Evolutionary conservation across 2,329 filamentous ascomycete genomes (phyloP).

Genomic region (Orbilia brochopaga): DNA sequence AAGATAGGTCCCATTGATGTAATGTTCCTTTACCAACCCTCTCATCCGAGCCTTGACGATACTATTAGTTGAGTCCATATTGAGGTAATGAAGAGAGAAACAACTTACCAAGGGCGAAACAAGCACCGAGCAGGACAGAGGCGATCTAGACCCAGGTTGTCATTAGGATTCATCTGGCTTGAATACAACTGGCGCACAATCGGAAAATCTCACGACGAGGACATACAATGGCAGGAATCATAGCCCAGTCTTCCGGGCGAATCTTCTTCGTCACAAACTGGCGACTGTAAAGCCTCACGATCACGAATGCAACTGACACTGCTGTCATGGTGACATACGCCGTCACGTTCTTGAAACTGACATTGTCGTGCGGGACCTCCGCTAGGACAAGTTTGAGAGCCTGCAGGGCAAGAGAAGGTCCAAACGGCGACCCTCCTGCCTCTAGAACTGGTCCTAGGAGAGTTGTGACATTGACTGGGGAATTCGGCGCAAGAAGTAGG

Average conservation of each 20-base stretch:
- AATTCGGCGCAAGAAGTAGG: constrained; percentile 33
- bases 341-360: constrained; percentile 43
- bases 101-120: constrained; percentile 32
- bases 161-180: not conserved
- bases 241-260: constrained; percentile 47
- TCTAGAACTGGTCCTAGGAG: constrained; percentile 30
- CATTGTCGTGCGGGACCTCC: constrained; percentile 44
- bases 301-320: constrained; percentile 40
- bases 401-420: constrained; percentile 30
- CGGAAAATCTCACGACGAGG: not conserved
- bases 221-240: constrained; percentile 47
- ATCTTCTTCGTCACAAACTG: constrained; percentile 49
- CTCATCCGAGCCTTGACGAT: constrained; percentile 35
- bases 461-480: constrained; percentile 33
- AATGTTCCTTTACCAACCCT: constrained; percentile 44
- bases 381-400: constrained; percentile 36
- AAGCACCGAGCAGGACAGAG: constrained; percentile 29
- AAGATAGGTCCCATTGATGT: constrained; percentile 45
- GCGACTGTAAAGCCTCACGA: constrained; percentile 40
- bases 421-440: constrained; percentile 25
- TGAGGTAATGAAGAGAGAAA: not conserved
- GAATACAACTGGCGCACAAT: not conserved
- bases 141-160: constrained; percentile 12
- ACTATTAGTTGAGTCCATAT: not conserved
- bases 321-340: constrained; percentile 46